Conservation (phyloP, 805 yeast genomes). For the Nakazawaea pomicola region DNA sequence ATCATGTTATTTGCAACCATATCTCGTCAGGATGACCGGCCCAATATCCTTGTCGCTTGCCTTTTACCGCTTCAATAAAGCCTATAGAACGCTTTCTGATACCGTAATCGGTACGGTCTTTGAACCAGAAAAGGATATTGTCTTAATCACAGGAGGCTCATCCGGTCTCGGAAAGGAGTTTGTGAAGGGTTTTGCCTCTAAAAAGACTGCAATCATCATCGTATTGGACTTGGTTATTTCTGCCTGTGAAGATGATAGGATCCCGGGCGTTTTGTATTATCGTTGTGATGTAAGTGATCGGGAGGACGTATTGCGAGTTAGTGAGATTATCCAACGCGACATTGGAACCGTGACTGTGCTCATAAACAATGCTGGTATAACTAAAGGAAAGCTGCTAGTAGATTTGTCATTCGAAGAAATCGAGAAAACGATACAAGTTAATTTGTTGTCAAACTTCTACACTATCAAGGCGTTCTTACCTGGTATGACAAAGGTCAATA, state of each 20-base stretch:
- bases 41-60: slow-evolving; percentile 9
- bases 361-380: slow-evolving; percentile 83
- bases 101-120: slow-evolving; percentile 44
- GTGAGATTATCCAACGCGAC: slow-evolving; percentile 35
- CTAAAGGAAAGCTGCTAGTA: slow-evolving; percentile 50
- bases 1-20: too few species aligned
- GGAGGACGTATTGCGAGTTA: slow-evolving; percentile 36
- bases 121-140: slow-evolving; percentile 54
- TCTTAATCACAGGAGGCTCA: slow-evolving; percentile 79
- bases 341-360: slow-evolving; percentile 62
- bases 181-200: slow-evolving; percentile 36
- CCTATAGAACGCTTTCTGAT: slow-evolving; percentile 29
- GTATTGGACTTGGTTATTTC: slow-evolving; percentile 60
- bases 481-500: slow-evolving; percentile 49
- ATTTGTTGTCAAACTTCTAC: slow-evolving; percentile 65
- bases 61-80: slow-evolving; percentile 22
- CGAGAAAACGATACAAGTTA: slow-evolving; percentile 57
- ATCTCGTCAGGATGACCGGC: slow-evolving; percentile 13
- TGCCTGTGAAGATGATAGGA: slow-evolving; percentile 22
- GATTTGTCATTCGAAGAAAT: slow-evolving; percentile 55
- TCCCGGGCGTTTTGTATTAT: slow-evolving; percentile 46
- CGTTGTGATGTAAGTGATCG: slow-evolving; percentile 66
- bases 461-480: slow-evolving; percentile 71
- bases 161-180: slow-evolving; percentile 74
- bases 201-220: slow-evolving; percentile 45